Conservation (phyloP, 2,329 filamentous ascomycete genomes). For the Alternaria tenuissima region DNA sequence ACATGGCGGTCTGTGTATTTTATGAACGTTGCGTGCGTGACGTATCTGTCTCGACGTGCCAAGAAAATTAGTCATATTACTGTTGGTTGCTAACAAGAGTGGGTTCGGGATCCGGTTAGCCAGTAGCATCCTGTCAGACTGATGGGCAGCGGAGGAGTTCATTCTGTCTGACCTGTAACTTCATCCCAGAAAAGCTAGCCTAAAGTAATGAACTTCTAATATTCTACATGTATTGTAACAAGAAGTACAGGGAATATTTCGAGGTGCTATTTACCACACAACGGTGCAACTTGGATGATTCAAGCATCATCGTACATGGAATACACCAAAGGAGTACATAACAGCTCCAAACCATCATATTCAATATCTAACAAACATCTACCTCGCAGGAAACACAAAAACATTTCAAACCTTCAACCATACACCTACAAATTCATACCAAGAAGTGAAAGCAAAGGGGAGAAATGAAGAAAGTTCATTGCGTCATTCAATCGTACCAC, state of each 20-base stretch:
- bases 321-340: background rate
- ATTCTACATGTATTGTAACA: too few relatives aligned
- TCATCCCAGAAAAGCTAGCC: too few relatives aligned
- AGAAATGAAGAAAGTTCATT: conserved; percentile 7
- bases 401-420: background rate
- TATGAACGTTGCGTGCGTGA: background rate
- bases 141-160: background rate
- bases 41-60: background rate
- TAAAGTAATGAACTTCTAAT: too few relatives aligned
- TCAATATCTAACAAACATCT: background rate
- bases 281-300: too few relatives aligned
- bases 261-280: too few relatives aligned
- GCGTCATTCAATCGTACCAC: conserved; percentile 15
- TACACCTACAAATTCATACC: background rate
- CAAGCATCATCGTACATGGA: background rate
- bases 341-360: background rate
- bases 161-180: too few relatives aligned
- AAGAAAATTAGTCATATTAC: background rate
- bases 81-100: background rate
- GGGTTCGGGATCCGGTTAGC: background rate
- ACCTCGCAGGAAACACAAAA: background rate
- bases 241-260: too few relatives aligned
- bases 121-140: background rate
- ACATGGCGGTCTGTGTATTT: background rate
- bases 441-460: background rate